These are phyloP conservation scores for Aspergillus incahuasiensis DNA, from an alignment of 495 filamentous ascomycete genomes.

Conservation along the genomic window DNA sequence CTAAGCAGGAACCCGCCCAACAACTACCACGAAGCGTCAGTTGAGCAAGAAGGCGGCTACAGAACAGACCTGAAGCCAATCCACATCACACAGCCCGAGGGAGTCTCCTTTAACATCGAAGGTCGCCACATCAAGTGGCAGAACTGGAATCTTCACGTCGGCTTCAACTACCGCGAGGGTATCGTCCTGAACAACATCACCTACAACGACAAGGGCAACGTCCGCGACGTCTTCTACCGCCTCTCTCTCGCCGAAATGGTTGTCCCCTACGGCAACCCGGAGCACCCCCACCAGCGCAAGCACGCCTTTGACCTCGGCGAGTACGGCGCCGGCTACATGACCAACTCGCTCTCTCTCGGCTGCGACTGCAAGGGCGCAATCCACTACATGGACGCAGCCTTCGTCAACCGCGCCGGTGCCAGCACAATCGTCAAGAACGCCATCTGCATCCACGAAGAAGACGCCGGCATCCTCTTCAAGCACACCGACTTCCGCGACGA, in stretches of 20 bases:
- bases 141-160: slow-evolving; percentile 91
- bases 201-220: slow-evolving; percentile 79
- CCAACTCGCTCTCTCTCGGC: slow-evolving; percentile 80
- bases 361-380: slow-evolving; percentile 96
- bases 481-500: slow-evolving; percentile 95
- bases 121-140: slow-evolving; percentile 84
- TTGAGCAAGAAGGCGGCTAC: slow-evolving; percentile 73
- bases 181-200: slow-evolving; percentile 89
- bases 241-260: slow-evolving; percentile 97
- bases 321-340: slow-evolving; percentile 94
- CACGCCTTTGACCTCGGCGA: slow-evolving; percentile 94
- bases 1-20: slow-evolving; percentile 68
- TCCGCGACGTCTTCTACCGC: slow-evolving; percentile 81
- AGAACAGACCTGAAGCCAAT: slow-evolving; percentile 84
- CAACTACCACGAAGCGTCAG: slow-evolving; percentile 74
- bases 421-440: slow-evolving; percentile 85
- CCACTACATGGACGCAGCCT: slow-evolving; percentile 82
- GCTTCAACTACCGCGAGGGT: slow-evolving; percentile 95
- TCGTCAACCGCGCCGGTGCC: slow-evolving; percentile 75
- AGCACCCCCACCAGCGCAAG: slow-evolving; percentile 88
- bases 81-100: slow-evolving; percentile 91
- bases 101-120: slow-evolving; percentile 82
- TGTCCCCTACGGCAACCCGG: slow-evolving; percentile 91
- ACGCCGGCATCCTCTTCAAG: slow-evolving; percentile 90
- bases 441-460: slow-evolving; percentile 96